Conservation (phyloP, 305 asterid species). For the Euphrasia arctica region DNA sequence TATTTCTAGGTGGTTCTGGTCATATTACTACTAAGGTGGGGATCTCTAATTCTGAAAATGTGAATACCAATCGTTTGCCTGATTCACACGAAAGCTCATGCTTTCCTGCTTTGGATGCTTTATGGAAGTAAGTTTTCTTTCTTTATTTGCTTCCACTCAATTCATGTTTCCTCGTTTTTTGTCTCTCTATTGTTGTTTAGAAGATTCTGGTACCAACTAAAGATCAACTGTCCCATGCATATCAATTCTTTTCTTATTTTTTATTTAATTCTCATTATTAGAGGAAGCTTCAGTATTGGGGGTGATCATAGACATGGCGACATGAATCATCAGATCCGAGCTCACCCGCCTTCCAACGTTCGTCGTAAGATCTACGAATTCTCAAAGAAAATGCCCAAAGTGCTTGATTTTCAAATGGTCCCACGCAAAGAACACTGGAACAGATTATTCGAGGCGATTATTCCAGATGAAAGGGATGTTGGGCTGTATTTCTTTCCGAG, state of each 20-base stretch:
- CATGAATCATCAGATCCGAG: slow-evolving; percentile 35
- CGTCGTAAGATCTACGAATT: slow-evolving; percentile 39
- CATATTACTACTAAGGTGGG: slow-evolving; percentile 20
- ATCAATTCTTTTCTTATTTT: background rate
- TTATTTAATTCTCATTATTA: slow-evolving; percentile 12
- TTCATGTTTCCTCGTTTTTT: background rate
- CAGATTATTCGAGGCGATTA: slow-evolving; percentile 31
- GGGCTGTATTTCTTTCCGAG: slow-evolving; percentile 60
- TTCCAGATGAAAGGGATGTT: slow-evolving; percentile 42
- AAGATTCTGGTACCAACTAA: background rate
- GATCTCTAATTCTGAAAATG: slow-evolving; percentile 26
- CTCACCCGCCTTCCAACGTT: slow-evolving; percentile 49
- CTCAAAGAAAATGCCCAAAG: slow-evolving; percentile 46
- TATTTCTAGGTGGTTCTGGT: slow-evolving; percentile 31
- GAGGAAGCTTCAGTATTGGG: slow-evolving; percentile 41
- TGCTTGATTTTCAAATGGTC: slow-evolving; percentile 43
- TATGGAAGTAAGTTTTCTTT: slow-evolving; percentile 47
- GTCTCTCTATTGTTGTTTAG: background rate
- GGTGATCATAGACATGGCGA: slow-evolving; percentile 24
- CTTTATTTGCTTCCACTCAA: background rate
- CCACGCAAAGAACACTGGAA: slow-evolving; percentile 35
- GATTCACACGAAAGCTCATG: slow-evolving; percentile 20
- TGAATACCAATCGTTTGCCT: slow-evolving; percentile 25
- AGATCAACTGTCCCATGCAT: slow-evolving; percentile 2
- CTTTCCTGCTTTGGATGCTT: slow-evolving; percentile 39